Percentiles rank a stretch among this genome's conserved stretches.
Conservation (phyloP, 352 stramenopile genomes). For the Phytophthora sojae region DNA sequence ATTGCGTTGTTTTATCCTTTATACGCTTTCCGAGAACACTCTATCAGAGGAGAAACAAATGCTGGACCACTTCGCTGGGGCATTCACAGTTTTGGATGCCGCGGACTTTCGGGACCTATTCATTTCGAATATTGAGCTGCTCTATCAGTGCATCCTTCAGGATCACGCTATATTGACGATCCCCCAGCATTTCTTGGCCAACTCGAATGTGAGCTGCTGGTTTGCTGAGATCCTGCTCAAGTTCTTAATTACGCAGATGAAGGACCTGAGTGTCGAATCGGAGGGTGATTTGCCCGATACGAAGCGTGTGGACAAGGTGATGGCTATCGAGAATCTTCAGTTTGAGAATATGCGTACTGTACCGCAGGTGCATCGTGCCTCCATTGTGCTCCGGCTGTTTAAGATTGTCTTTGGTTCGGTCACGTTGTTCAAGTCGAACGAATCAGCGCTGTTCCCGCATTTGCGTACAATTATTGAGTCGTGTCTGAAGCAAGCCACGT, state of each 20-base stretch:
- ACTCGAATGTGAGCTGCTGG: constrained; percentile 93
- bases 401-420: constrained; percentile 97
- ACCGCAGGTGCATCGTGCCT: constrained; percentile 74
- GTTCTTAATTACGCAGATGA: constrained; percentile 96
- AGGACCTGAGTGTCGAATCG: constrained; percentile 88
- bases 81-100: constrained; percentile 96
- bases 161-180: constrained; percentile 95
- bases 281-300: constrained; percentile 84
- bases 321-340: constrained; percentile 69
- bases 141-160: constrained; percentile 94
- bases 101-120: constrained; percentile 94
- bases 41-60: constrained; percentile 95
- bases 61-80: constrained; percentile 96
- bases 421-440: constrained; percentile 96
- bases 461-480: constrained; percentile 94
- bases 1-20: constrained; percentile 94
- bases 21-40: constrained; percentile 90
- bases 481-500: constrained; percentile 92
- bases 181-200: constrained; percentile 95
- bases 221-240: constrained; percentile 95
- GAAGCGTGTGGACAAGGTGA: constrained; percentile 77
- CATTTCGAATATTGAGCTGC: constrained; percentile 88
- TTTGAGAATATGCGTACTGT: constrained; percentile 87
- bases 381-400: constrained; percentile 93
- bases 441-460: constrained; percentile 94